Evolutionary conservation across 2,329 filamentous ascomycete genomes (phyloP).

Genomic region (Epichloe festucae): DNA sequence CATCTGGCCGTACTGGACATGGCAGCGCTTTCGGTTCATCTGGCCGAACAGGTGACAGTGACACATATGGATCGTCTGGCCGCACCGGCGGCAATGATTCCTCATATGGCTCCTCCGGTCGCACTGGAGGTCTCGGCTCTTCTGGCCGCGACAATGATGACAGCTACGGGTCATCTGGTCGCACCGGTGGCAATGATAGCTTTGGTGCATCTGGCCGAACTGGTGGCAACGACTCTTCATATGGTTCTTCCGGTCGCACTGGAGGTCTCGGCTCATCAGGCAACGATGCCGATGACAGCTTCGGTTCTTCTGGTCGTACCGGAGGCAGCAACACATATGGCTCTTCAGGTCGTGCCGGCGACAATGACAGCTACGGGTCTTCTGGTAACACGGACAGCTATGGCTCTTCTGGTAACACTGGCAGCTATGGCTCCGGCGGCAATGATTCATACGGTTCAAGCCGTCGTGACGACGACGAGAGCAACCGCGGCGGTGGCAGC

Average conservation of each 20-base stretch:
- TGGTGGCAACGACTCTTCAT: neutral
- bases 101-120: conserved; percentile 3
- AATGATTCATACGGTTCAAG: conserved; percentile 5
- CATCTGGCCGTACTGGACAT: conserved; percentile 7
- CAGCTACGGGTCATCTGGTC: conserved; percentile 9
- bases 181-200: conserved; percentile 6
- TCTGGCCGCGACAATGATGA: conserved; percentile 5
- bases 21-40: neutral
- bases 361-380: conserved; percentile 5
- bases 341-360: no score
- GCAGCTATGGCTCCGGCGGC: conserved; percentile 2
- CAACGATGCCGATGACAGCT: conserved; percentile 7
- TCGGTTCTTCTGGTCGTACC: conserved; percentile 9
- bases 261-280: conserved; percentile 3
- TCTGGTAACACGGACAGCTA: conserved; percentile 10
- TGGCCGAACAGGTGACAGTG: neutral
- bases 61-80: conserved; percentile 8
- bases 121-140: conserved; percentile 8
- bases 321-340: conserved; percentile 4
- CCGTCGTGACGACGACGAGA: neutral
- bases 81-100: conserved; percentile 8
- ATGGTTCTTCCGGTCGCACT: conserved; percentile 9
- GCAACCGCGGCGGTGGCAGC: conserved; percentile 24
- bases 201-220: no score
- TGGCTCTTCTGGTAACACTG: conserved; percentile 8